Base-by-base conservation (phyloP, 2,329 filamentous ascomycete species). In the Bimuria novae-zelandiae region DNA sequence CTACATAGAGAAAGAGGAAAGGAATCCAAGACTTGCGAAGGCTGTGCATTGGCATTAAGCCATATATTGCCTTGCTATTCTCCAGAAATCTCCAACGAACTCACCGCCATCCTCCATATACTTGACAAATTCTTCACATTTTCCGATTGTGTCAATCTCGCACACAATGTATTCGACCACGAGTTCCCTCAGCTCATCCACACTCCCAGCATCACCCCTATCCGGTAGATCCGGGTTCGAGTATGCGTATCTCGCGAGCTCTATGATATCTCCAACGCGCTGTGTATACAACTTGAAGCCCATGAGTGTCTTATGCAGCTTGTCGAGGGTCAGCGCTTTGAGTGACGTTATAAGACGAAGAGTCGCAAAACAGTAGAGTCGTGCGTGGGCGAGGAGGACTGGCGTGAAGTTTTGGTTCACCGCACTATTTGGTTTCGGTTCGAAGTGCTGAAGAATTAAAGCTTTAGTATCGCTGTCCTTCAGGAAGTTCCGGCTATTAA, bases 61-160 rank as follows among this genome's bases (percentile, higher is more conserved):
- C n/a, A n/a, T n/a, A n/a, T n/a, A n/a, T n/a, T n/a, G n/a, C n/a
- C n/a, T n/a, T n/a, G n/a, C n/a, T 30, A 12, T 30, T 7, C 37
- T 12, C 61, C 54, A 67, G 23, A 65, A 60, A 17, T 69, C 66
- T 0, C 53, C 55, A 4, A 62, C 62, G 48, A 69, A 63, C n/a
- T n/a, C n/a, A n/a, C n/a, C n/a, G n/a, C n/a, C n/a, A n/a, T n/a
- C n/a, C n/a, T n/a, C n/a, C n/a, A 19, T 69, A 61, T 16, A 29
- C 5, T 36, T 12, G 1, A 49, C 17, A 49, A 70, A 70, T 2
- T 55, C 61, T 2, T 50, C 19, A 19, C 55, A 43, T 16, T 60
- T 57, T 1, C 60, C 54, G 8, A 70, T 47, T 0, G 30, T 57
- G 14, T 61, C 57, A 21, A 64, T 50, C 25, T 66, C 57, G 42